A percentile compares a stretch with the other conserved stretches of the same genome.
phyloP scores from a whole-genome alignment of 2,329 filamentous ascomycete genomes.

The Beauveria rudraprayagi region DNA sequence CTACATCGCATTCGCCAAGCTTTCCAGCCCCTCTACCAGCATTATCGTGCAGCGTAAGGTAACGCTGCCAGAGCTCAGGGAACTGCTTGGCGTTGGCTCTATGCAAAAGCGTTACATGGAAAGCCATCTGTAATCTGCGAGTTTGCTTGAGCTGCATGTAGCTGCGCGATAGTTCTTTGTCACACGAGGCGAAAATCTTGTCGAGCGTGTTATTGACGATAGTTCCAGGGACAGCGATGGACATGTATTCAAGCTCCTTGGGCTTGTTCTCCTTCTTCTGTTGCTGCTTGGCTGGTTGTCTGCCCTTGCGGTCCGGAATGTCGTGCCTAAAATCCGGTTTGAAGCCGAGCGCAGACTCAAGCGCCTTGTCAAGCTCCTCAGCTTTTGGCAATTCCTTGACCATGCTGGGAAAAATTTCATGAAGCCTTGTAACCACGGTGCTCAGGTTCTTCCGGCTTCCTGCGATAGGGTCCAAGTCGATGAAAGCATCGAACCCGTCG shows the following conservation, averaged over 20 bases:
- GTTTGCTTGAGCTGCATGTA: constrained; percentile 68
- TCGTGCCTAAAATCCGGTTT: constrained; percentile 67
- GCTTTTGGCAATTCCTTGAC: constrained; percentile 62
- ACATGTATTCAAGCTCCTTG: constrained; percentile 47
- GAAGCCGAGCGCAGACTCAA: constrained; percentile 68
- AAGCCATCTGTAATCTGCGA: constrained; percentile 71
- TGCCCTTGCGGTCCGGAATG: constrained; percentile 48
- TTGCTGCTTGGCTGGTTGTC: constrained; percentile 23
- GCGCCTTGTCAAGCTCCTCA: constrained; percentile 71
- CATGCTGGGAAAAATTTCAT: constrained; percentile 69
- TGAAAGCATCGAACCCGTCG: constrained; percentile 71
- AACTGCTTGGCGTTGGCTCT: constrained; percentile 53
- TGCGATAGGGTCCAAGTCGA: constrained; percentile 70
- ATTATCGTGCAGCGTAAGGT: constrained; percentile 50
- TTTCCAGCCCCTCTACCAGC: constrained; percentile 20
- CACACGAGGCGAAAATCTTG: constrained; percentile 53
- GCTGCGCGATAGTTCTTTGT: constrained; percentile 42
- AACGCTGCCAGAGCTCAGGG: constrained; percentile 68
- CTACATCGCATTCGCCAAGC: constrained; percentile 57
- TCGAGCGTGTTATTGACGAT: constrained; percentile 52
- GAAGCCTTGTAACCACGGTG: constrained; percentile 61
- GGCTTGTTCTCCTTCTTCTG: constrained; percentile 33
- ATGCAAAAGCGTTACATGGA: constrained; percentile 94
- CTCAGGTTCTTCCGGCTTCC: constrained; percentile 84
- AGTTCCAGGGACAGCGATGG: constrained; percentile 36